Evolutionary conservation across 2,329 filamentous ascomycete species (phyloP).

Genomic region (Pleurostoma richardsiae): DNA sequence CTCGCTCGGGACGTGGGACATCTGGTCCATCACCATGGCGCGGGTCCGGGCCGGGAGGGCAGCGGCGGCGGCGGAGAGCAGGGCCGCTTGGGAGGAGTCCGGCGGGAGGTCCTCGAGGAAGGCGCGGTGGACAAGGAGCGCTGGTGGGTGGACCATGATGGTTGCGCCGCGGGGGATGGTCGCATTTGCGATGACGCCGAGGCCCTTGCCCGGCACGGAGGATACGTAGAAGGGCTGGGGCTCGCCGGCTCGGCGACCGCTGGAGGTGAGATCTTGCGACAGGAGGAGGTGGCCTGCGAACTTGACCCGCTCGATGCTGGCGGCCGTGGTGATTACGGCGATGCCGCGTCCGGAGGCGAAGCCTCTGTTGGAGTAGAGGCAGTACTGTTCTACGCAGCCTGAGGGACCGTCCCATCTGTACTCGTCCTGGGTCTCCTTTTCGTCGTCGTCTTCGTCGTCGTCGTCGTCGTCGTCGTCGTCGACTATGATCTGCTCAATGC

Average conservation of each 20-base stretch:
- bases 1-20: constrained; percentile 23
- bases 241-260: constrained; percentile 11
- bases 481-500: too few species aligned
- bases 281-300: constrained; percentile 2
- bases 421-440: too few species aligned
- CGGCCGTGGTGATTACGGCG: constrained; percentile 10
- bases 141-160: constrained; percentile 23
- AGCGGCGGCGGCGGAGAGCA: constrained; percentile 5
- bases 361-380: constrained; percentile 11
- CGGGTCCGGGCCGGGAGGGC: constrained; percentile 1
- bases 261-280: constrained; percentile 16
- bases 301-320: constrained; percentile 5
- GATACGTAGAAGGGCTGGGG: constrained; percentile 19
- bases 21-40: constrained; percentile 3
- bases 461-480: too few species aligned
- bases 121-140: constrained; percentile 20
- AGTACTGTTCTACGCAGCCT: constrained; percentile 12
- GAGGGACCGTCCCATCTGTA: constrained; percentile 11
- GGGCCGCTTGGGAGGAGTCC: constrained; percentile 8
- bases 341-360: constrained; percentile 12
- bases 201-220: constrained; percentile 26
- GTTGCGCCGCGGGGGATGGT: constrained; percentile 27
- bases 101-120: constrained; percentile 9
- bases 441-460: too few species aligned
- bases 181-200: constrained; percentile 27